Percentiles rank a stretch among this genome's conserved stretches.
Conservation (phyloP, 371 early-diverging fungal species). For the Fennellomyces sp. region DNA sequence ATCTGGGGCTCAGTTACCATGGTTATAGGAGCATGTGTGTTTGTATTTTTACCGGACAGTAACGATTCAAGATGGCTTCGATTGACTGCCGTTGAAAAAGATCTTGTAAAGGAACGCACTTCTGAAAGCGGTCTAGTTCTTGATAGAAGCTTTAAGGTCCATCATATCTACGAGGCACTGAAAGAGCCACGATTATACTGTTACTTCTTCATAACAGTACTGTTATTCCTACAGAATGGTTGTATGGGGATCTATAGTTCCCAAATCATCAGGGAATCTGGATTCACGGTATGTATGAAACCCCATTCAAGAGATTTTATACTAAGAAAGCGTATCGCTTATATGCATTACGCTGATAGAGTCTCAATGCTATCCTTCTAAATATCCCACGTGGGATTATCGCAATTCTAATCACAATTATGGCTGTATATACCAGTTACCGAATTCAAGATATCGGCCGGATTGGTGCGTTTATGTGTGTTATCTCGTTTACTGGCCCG, state of each 20-base stretch:
- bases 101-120: constrained; percentile 8
- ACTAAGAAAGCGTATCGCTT: no score
- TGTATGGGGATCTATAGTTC: constrained; percentile 8
- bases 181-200: constrained; percentile 11
- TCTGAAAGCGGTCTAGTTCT: constrained; percentile 7
- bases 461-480: constrained; percentile 2
- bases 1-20: constrained; percentile 9
- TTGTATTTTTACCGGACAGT: constrained; percentile 13
- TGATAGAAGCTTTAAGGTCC: not conserved
- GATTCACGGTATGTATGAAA: constrained; percentile 22
- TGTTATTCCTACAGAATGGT: constrained; percentile 13
- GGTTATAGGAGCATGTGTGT: constrained; percentile 3
- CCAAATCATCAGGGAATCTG: constrained; percentile 10
- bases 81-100: constrained; percentile 3
- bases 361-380: not conserved
- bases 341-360: not conserved
- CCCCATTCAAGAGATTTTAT: no score
- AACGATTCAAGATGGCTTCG: constrained; percentile 11
- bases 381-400: not conserved
- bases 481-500: not conserved
- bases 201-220: not conserved
- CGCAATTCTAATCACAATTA: not conserved
- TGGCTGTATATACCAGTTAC: not conserved
- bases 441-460: constrained; percentile 3
- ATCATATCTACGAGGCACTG: constrained; percentile 9